These are phyloP conservation scores for Orobanche coerulescens DNA, from an alignment of 257 asterid species.

Conservation along the genomic window DNA sequence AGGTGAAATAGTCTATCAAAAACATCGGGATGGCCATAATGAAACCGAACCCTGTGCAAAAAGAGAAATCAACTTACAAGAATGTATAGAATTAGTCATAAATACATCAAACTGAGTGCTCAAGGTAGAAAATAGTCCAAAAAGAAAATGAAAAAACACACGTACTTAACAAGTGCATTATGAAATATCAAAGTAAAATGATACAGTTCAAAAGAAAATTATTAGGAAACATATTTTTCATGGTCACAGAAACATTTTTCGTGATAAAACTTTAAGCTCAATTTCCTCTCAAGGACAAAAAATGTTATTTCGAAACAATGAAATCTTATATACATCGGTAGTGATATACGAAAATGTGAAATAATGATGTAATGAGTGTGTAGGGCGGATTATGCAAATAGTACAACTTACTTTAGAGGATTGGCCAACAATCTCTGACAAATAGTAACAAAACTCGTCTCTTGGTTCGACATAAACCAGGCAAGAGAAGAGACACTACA, in stretches of 20 bases:
- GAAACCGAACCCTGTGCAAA: slow-evolving; percentile 35
- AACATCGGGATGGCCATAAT: slow-evolving; percentile 45
- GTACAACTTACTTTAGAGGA: slow-evolving; percentile 47
- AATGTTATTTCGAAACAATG: too few species aligned
- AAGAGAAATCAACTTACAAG: neutral
- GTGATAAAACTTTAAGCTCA: too few species aligned
- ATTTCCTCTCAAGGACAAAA: too few species aligned
- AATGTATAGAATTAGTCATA: neutral
- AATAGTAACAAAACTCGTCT: slow-evolving; percentile 53
- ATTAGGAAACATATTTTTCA: too few species aligned
- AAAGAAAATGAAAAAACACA: too few species aligned
- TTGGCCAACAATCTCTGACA: slow-evolving; percentile 55
- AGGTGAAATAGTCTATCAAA: slow-evolving; percentile 41
- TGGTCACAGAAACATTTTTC: too few species aligned
- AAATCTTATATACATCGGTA: too few species aligned
- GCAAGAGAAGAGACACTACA: slow-evolving; percentile 58
- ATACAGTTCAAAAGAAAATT: too few species aligned
- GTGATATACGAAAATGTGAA: too few species aligned
- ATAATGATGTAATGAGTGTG: neutral
- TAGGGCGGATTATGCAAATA: neutral
- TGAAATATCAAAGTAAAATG: neutral
- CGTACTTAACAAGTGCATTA: neutral
- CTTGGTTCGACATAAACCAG: slow-evolving; percentile 64
- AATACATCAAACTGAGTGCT: neutral
- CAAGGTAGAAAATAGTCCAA: neutral